phyloP scores from a whole-genome alignment of 1,139 yeast genomes.

The Scheffersomyces parashehatae region DNA sequence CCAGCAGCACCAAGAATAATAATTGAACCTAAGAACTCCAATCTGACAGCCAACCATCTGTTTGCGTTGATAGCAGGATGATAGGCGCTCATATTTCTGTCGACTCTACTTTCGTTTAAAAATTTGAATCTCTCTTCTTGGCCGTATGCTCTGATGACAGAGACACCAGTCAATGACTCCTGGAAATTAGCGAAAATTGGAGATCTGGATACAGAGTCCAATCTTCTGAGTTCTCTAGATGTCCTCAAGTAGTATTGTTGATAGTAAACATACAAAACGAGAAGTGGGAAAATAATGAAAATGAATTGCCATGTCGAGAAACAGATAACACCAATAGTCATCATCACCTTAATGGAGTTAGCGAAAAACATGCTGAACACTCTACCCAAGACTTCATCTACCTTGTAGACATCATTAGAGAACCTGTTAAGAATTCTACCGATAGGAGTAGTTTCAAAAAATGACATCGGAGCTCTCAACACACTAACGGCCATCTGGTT shows the following conservation, averaged over 20 bases:
- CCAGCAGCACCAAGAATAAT: slow-evolving; percentile 87
- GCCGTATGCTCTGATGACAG: slow-evolving; percentile 85
- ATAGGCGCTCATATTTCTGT: slow-evolving; percentile 84
- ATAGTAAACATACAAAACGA: slow-evolving; percentile 72
- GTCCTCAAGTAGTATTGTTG: slow-evolving; percentile 89
- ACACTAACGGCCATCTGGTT: slow-evolving; percentile 78
- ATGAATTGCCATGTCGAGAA: slow-evolving; percentile 87
- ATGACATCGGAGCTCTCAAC: slow-evolving; percentile 92
- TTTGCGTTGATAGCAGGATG: slow-evolving; percentile 94
- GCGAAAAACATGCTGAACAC: slow-evolving; percentile 81
- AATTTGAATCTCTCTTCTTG: slow-evolving; percentile 73
- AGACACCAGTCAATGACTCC: slow-evolving; percentile 87
- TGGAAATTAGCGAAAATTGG: slow-evolving; percentile 97
- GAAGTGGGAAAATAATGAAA: slow-evolving; percentile 69
- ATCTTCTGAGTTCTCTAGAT: slow-evolving; percentile 90
- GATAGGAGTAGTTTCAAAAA: slow-evolving; percentile 95
- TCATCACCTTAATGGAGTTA: slow-evolving; percentile 71
- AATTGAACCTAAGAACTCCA: slow-evolving; percentile 86
- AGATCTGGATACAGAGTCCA: slow-evolving; percentile 89
- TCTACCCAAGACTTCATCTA: slow-evolving; percentile 85
- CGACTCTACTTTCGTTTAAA: slow-evolving; percentile 76
- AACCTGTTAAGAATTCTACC: slow-evolving; percentile 94
- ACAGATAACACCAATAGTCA: slow-evolving; percentile 80
- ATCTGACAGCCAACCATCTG: slow-evolving; percentile 94
- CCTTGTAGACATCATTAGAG: slow-evolving; percentile 89